Conservation (phyloP, 805 yeast genomes). For the Helenozyma rhizophorensis region DNA sequence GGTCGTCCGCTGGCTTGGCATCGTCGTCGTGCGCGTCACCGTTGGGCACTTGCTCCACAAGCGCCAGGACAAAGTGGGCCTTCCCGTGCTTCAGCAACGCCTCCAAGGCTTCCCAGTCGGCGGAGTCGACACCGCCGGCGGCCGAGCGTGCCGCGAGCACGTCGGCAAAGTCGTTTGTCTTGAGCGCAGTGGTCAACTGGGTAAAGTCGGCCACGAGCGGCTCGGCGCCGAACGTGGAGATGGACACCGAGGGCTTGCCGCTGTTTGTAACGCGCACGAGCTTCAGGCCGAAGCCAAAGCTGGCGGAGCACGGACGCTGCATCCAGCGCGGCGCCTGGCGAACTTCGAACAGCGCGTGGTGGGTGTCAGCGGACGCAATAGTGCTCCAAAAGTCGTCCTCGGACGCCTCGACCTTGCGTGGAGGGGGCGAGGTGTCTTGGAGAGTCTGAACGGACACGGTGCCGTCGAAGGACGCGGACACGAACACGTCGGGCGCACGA, state of each 20-base stretch:
- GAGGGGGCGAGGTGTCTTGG: constrained; percentile 76
- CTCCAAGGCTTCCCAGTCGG: constrained; percentile 65
- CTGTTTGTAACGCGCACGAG: constrained; percentile 52
- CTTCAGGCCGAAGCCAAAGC: constrained; percentile 94
- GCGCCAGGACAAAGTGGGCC: constrained; percentile 40
- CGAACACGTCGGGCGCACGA: constrained; percentile 80
- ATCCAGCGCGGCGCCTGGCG: constrained; percentile 91
- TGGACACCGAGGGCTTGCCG: constrained; percentile 38
- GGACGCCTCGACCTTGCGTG: constrained; percentile 37
- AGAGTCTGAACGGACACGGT: constrained; percentile 75
- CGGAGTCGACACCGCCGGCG: constrained; percentile 33
- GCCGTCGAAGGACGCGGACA: constrained; percentile 84
- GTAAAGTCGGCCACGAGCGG: constrained; percentile 26
- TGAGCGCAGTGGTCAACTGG: constrained; percentile 53
- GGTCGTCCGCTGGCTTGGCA: constrained; percentile 1
- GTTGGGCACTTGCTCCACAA: constrained; percentile 15
- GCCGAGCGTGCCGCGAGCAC: constrained; percentile 54
- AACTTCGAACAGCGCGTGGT: constrained; percentile 65
- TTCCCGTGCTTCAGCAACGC: constrained; percentile 50
- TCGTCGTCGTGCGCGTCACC: constrained; percentile 1
- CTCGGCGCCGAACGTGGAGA: constrained; percentile 40
- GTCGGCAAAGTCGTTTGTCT: constrained; percentile 47
- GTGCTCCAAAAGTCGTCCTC: constrained; percentile 87
- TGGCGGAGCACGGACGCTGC: constrained; percentile 63
- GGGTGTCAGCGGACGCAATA: constrained; percentile 61